Percentiles rank a stretch among this genome's conserved stretches.
These are phyloP conservation scores for Leccinum angustisporum DNA, from an alignment of 1,284 basidiomycete species.

Conservation along the genomic window DNA sequence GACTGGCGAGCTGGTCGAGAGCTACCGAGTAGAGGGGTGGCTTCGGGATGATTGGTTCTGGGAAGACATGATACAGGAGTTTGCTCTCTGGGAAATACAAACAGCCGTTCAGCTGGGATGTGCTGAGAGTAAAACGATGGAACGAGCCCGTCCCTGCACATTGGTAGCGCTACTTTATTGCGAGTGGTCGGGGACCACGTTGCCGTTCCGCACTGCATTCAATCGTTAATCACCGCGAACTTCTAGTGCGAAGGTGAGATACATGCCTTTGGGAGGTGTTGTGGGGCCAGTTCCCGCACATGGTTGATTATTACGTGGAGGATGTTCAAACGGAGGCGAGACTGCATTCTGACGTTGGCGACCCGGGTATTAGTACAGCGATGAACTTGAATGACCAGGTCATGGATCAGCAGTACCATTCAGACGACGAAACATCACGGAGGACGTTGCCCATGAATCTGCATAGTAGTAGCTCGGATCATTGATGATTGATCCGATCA, in stretches of 20 bases:
- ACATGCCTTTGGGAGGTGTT: not conserved
- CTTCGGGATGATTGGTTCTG: conserved; percentile 9
- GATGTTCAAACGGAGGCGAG: not conserved
- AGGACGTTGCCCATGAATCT: not conserved
- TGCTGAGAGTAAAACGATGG: not conserved
- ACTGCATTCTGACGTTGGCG: not conserved
- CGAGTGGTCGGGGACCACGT: not conserved
- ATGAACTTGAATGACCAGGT: not conserved
- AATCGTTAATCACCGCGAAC: not conserved
- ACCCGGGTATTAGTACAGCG: not conserved
- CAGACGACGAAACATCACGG: not conserved
- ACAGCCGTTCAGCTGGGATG: not conserved
- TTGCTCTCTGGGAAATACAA: not conserved
- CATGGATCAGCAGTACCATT: not conserved
- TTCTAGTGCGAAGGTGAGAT: not conserved
- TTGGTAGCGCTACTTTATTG: not conserved
- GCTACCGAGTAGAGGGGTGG: conserved; percentile 14
- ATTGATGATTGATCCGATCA: not conserved
- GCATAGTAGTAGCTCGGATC: not conserved
- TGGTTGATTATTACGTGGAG: not conserved
- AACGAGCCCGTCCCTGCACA: not conserved
- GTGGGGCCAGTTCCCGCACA: not conserved
- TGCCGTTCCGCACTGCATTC: not conserved
- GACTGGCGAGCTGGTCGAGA: not conserved
- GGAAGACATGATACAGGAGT: not conserved